Base-by-base conservation (phyloP, 768 basidiomycete genomes). In the Hebeloma cylindrosporum region DNA sequence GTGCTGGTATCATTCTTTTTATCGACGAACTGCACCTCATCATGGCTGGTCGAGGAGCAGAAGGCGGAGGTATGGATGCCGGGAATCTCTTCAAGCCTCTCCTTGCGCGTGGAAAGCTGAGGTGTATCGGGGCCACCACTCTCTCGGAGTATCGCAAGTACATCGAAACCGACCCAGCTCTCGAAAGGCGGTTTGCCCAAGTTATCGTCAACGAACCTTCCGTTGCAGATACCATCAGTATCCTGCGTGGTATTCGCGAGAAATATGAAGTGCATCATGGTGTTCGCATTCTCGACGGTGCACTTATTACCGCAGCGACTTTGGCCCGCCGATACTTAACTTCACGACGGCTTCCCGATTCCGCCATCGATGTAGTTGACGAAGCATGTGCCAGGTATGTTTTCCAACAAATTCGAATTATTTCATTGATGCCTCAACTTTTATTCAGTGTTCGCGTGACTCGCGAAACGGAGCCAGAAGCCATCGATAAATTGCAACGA, bases 21-120 rank as follows among this genome's bases (percentile, higher is more conserved):
- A 82, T 98, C 53, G 94, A 99, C 56, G 95, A 97, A 62, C 64
- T 92, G 18, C 93, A 97, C 62, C 83, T 96, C 30, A 85, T 97
- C 67, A 93, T 96, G 89, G 85, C 90, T 2, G 91, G 89, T 3
- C 77, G 83, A 40, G 90, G 91, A 13, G 70, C 79, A 2, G 83
- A 86, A 60, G 88, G 89, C 22, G 86, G 85, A 11, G 91, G 93
- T 23, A 93, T 96, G 91, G 93, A 96, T 57, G 94, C 93, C 0
- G 87, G 80, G 6, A 94, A 93, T 64, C 68, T 95, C 17, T 86
- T 95, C 70, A 96, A 96, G 63, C 95, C 95, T 4, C 75, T 92
- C 49, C 75, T 98, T 16, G 90, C 92, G 17, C 85, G 87, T 54
- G 94, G 86, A 46, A 93, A 87, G 62, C 63, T 76, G 37, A 68